Evolutionary conservation across 345 rosid species (phyloP).

Genomic region (Pistacia atlantica): DNA sequence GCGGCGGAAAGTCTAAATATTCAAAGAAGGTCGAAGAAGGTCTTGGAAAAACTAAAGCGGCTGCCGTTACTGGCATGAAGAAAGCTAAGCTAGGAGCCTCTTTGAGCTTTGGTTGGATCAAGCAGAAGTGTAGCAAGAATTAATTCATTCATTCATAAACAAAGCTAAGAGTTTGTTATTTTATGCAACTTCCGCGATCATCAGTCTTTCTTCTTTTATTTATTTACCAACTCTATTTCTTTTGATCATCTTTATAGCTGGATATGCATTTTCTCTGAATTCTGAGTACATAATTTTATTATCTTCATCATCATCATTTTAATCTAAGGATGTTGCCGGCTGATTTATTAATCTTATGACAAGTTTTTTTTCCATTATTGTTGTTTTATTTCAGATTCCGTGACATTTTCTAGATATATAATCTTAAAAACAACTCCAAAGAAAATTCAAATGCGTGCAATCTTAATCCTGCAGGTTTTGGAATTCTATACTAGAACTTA

Average conservation of each 20-base stretch:
- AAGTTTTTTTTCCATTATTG: too few species aligned
- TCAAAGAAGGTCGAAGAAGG: slow-evolving; percentile 32
- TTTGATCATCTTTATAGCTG: not conserved
- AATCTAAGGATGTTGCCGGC: too few species aligned
- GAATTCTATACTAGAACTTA: too few species aligned
- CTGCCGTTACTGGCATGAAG: slow-evolving; percentile 27
- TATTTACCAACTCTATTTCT: not conserved
- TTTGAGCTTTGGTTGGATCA: slow-evolving; percentile 30
- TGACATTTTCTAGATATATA: too few species aligned
- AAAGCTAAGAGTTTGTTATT: not conserved
- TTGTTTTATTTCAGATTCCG: too few species aligned
- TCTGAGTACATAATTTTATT: too few species aligned
- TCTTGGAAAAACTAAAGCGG: slow-evolving; percentile 29
- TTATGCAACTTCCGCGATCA: not conserved
- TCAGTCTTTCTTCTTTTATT: not conserved
- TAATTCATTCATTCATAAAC: not conserved
- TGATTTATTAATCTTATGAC: too few species aligned
- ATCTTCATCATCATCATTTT: too few species aligned
- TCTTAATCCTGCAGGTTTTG: too few species aligned
- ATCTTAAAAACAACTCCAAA: too few species aligned
- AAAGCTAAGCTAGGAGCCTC: slow-evolving; percentile 32
- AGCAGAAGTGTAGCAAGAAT: slow-evolving; percentile 23
- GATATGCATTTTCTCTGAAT: too few species aligned
- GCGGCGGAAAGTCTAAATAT: slow-evolving; percentile 18
- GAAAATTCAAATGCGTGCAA: too few species aligned